Conservation (phyloP, 2,329 filamentous ascomycete genomes). For the Ceratocystis huliohia region DNA sequence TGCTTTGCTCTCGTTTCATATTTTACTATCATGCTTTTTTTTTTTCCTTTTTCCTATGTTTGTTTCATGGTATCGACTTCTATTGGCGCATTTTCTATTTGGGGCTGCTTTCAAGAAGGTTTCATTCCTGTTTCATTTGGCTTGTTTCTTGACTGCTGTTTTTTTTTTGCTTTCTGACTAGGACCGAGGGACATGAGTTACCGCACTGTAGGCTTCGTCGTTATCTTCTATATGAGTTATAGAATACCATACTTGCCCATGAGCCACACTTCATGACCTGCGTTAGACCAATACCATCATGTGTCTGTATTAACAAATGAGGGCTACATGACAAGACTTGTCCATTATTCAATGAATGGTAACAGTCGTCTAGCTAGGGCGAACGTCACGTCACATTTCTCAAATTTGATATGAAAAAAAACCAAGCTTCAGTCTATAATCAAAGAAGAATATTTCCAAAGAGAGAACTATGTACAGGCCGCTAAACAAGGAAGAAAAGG, state of each 20-base stretch:
- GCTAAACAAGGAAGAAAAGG: not conserved
- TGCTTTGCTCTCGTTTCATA: not conserved
- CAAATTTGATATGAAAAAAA: not conserved
- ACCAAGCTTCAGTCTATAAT: constrained; percentile 5
- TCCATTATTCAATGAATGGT: not conserved
- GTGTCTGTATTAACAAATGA: not conserved
- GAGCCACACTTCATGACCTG: not conserved
- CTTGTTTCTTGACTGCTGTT: not conserved
- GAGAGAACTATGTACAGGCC: not conserved
- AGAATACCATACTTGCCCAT: not conserved
- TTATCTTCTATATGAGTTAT: not conserved
- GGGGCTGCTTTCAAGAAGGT: not conserved
- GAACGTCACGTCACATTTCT: not conserved
- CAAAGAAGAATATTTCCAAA: not conserved
- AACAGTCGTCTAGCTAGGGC: not conserved
- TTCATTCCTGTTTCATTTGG: not conserved
- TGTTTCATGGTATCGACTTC: not conserved
- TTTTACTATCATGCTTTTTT: not conserved
- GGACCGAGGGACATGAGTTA: not conserved
- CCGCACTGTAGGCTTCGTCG: not conserved
- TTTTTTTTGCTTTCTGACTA: not conserved
- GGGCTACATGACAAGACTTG: not conserved
- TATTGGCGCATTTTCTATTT: not conserved
- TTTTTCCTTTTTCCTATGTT: not conserved
- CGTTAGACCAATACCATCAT: not conserved